Evolutionary conservation across 805 yeast genomes (phyloP), one percentile per base, ranked within the genome.

Genomic region (Suhomyces xylopsoci): DNA sequence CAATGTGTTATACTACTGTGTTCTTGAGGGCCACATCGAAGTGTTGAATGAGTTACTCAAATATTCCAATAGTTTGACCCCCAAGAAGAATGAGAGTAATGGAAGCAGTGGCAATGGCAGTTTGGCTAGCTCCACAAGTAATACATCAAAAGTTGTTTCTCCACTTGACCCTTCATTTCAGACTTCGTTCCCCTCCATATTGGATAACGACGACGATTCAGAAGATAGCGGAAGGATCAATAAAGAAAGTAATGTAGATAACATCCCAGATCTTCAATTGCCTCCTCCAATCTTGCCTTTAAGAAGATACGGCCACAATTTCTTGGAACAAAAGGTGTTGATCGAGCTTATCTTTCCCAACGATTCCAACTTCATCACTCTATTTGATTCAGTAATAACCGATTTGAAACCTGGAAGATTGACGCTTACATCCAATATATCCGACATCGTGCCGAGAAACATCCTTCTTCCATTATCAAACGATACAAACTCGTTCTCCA

Each of bases 261-360:
- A 84, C 15, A 93, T 94, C 50, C 98, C 99, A 0, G 97, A 90
- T 61, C 79, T 94, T 47, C 83, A 91, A 20, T 76, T 94, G 53
- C 99, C 99, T 0, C 99, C 99, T 1, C 99, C 99, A 3, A 90
- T 94, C 50, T 83, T 94, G 48, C 99, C 99, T 0, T 73, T 94
- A 50, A 80, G 97, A 62, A 82, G 96, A 61, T 94, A 94, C 65
- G 99, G 99, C 14, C 99, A 94, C 69, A 94, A 90, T 67, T 94
- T 91, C 73, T 72, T 94, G 62, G 98, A 94, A 64, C 89, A 88
- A 65, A 90, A 90, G 67, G 90, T 90, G 4, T 83, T 91, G 56
- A 79, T 94, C 28, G 96, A 92, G 64, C 71, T 94, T 43, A 79
- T 81, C 2, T 85, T 91, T 61, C 83, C 84, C 44, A 71, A 76